Base-by-base conservation (phyloP, 768 basidiomycete genomes). In the Sistotremastrum suecicum region DNA sequence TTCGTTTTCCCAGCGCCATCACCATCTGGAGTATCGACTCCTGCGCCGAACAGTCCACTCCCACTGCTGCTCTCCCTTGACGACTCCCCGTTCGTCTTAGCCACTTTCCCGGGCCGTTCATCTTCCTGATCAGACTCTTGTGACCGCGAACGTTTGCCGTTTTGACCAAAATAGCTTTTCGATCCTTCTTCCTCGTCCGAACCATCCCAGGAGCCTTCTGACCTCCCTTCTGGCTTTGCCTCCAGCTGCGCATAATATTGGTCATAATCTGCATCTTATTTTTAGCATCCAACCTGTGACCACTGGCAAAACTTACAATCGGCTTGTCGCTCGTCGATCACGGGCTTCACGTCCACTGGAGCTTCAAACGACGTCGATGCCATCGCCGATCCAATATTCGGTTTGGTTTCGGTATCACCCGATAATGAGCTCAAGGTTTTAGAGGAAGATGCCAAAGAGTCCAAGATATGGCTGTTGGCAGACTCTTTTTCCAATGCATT, bases 211-310 rank as follows among this genome's bases (percentile, higher is more conserved):
- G 78, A 79, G 29, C 8, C 29, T 11, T 74, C 74, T 7, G 83
- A 77, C 3, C 75, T 71, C 6, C 67, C 67, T 9, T 68, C 67
- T 0, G 79, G 80, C 1, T 78, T 80, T 7, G 77, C 80, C 31
- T 53, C 36, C 37, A 88, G 63, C 8, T 78, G 79, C 28, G 86
- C 84, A 51, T 88, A 88, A 52, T 88, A 88, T 47, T 80, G 80
- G 48, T 86, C 85, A 54, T 78, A 87, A 56, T 81, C 84, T 87
- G 51, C 12, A 11, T 11, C 6, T 29, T 33, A 20, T 10, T 28
- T 39, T 33, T 5, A 43, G 48, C 5, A 50, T 34, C 20, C 37
- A 35, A 33, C 20, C 32, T 11, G 45, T 7, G 10, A 11, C 12
- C n/a, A 20, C 10, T 43, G 20, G 35, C 35, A 46, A 11, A 2